Evolutionary conservation across 148 eudicot species (phyloP), one percentile per base, ranked within the genome.

Genomic region (Linanthus parryae): DNA sequence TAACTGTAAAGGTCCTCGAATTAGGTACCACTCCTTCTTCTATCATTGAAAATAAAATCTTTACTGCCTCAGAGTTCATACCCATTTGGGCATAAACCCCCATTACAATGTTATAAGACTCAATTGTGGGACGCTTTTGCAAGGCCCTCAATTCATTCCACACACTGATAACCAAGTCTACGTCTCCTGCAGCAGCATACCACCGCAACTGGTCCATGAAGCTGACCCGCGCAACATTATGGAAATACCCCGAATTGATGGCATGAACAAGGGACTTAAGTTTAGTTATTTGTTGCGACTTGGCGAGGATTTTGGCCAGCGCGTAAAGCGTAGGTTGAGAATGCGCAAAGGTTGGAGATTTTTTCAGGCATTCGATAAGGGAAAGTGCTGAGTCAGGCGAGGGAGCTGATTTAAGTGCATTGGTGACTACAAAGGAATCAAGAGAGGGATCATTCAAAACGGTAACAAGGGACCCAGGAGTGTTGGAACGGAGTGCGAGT

Each of bases 401-500:
- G 38, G 98, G 95, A 43, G 98, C 90, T 17, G 95, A 81, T n/a
- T 73, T 64, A 1, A 86, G 57, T 8, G 85, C 95, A 71, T 91
- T 81, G 34, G 86, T 48, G 45, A 86, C 83, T 14, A 91, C 94
- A 71, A 86, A 81, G 3, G 94, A 86, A 71, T 91, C 98, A 36
- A 91, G 49, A 37, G 71, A 45, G 1, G 79, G 89, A 62, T 71
- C 69, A 3, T 66, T 58, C n/a, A 91, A 55, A 26, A 91, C 18
- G 16, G 73, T 59, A 42, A 65, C 23, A 51, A 91, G 67, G 4
- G 76, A 71, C 17, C 76, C 69, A 12, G 64, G 55, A 18, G 71
- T 56, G 3, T 72, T 73, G 0, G 79, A 72, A 20, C 87, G 78
- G 27, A 91, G 78, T 68, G 64, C 45, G 13, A 86, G 52, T 17